Percentiles rank a stretch among this genome's conserved stretches.
These are phyloP conservation scores for Globisporangium solare DNA, from an alignment of 352 stramenopile species.

Conservation along the genomic window DNA sequence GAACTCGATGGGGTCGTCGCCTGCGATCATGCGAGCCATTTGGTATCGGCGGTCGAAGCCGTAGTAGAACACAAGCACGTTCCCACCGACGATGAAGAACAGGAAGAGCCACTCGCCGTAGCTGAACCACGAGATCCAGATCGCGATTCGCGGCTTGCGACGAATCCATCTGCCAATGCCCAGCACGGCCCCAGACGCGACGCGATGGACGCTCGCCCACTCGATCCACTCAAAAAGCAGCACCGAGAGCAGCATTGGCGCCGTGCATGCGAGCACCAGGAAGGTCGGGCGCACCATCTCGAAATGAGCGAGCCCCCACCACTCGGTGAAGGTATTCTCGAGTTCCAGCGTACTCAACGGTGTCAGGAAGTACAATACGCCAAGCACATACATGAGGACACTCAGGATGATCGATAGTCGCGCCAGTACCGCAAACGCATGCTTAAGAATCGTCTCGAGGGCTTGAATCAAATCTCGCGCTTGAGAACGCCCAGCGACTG, in stretches of 20 bases:
- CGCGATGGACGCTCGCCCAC: slow-evolving; percentile 32
- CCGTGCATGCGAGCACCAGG: slow-evolving; percentile 35
- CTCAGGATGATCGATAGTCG: not conserved
- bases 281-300: slow-evolving; percentile 58
- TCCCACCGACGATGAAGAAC: slow-evolving; percentile 21
- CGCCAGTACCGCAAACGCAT: not conserved
- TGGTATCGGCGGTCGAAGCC: slow-evolving; percentile 10
- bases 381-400: not conserved
- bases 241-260: slow-evolving; percentile 32
- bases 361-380: not conserved
- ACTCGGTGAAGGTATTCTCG: not conserved
- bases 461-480: too few species aligned
- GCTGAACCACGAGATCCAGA: slow-evolving; percentile 24
- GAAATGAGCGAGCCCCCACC: slow-evolving; percentile 9
- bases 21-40: not conserved
- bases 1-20: slow-evolving; percentile 14
- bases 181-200: slow-evolving; percentile 26
- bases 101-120: slow-evolving; percentile 43
- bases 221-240: slow-evolving; percentile 37
- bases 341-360: not conserved
- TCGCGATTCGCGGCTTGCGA: slow-evolving; percentile 29
- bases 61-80: slow-evolving; percentile 24
- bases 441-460: not conserved
- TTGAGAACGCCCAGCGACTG: too few species aligned
- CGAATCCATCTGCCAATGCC: slow-evolving; percentile 29